A percentile compares a stretch with the other conserved stretches of the same genome.
Evolutionary conservation across 2,329 filamentous ascomycete species (phyloP).

Genomic region (Curvularia verruculosa): DNA sequence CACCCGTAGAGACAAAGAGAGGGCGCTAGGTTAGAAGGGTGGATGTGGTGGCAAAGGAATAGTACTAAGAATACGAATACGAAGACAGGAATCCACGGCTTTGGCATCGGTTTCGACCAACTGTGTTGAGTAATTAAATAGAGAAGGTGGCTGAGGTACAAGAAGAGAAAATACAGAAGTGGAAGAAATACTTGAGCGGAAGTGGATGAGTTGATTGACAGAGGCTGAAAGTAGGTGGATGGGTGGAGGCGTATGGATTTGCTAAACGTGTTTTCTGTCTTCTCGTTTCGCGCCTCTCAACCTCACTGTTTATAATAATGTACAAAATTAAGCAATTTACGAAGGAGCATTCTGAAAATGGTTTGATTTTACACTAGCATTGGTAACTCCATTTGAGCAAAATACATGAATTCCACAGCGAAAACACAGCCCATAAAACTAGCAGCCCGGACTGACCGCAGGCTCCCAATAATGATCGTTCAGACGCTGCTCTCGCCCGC

Average conservation of each 20-base stretch:
- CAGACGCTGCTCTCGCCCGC: conserved; percentile 32
- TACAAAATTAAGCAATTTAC: not conserved
- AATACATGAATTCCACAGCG: not conserved
- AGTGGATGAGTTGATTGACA: not conserved
- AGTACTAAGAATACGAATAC: not conserved
- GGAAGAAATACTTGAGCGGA: not conserved
- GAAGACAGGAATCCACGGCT: not conserved
- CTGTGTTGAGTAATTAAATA: not conserved
- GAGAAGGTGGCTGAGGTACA: not conserved
- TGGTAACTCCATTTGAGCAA: not conserved
- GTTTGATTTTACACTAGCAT: not conserved
- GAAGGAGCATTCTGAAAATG: not conserved
- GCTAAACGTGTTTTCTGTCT: not conserved
- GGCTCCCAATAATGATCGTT: conserved; percentile 41
- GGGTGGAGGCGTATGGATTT: not conserved
- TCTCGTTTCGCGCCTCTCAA: not conserved
- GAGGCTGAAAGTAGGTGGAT: not conserved
- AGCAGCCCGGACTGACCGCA: not conserved
- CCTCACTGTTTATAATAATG: not conserved
- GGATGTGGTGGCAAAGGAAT: not conserved
- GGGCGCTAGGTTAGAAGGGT: not conserved
- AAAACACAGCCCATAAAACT: not conserved
- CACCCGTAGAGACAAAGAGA: not conserved
- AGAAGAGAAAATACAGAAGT: not conserved
- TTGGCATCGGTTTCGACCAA: not conserved